Conservation (phyloP, 2,329 filamentous ascomycete genomes). For the Pseudonectria foliicola region DNA sequence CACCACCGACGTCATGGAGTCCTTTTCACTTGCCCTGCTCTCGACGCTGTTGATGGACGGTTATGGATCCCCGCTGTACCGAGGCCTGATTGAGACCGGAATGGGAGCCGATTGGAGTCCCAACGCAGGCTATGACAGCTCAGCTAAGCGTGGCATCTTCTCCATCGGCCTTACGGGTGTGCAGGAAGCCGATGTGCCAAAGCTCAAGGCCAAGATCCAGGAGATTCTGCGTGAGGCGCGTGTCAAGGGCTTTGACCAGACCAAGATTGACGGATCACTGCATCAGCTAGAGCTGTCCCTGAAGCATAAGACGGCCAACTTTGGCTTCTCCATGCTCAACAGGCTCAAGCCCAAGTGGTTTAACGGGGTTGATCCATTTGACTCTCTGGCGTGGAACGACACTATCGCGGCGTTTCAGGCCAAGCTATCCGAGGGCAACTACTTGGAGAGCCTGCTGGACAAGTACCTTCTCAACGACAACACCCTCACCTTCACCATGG, state of each 20-base stretch:
- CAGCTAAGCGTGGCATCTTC: conserved; percentile 71
- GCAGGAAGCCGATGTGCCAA: conserved; percentile 67
- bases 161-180: conserved; percentile 91
- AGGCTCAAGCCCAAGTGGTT: conserved; percentile 91
- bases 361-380: conserved; percentile 87
- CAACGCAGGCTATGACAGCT: conserved; percentile 85
- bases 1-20: conserved; percentile 74
- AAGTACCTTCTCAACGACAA: conserved; percentile 88
- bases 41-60: conserved; percentile 84
- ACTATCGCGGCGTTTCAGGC: conserved; percentile 76
- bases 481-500: conserved; percentile 89
- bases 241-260: conserved; percentile 73
- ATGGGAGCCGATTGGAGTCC: conserved; percentile 91
- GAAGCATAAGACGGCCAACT: conserved; percentile 94
- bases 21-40: conserved; percentile 76
- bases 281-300: conserved; percentile 89
- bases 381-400: conserved; percentile 86
- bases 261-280: conserved; percentile 88
- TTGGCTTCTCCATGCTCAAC: conserved; percentile 86
- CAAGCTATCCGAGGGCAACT: conserved; percentile 66
- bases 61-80: conserved; percentile 90
- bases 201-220: conserved; percentile 67
- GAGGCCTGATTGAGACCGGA: conserved; percentile 78
- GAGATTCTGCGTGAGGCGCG: conserved; percentile 64
- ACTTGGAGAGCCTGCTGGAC: conserved; percentile 77